A percentile compares a stretch with the other conserved stretches of the same genome.
phyloP scores from a whole-genome alignment of 208 protist genomes.

The Wallacemonas collosoma region DNA sequence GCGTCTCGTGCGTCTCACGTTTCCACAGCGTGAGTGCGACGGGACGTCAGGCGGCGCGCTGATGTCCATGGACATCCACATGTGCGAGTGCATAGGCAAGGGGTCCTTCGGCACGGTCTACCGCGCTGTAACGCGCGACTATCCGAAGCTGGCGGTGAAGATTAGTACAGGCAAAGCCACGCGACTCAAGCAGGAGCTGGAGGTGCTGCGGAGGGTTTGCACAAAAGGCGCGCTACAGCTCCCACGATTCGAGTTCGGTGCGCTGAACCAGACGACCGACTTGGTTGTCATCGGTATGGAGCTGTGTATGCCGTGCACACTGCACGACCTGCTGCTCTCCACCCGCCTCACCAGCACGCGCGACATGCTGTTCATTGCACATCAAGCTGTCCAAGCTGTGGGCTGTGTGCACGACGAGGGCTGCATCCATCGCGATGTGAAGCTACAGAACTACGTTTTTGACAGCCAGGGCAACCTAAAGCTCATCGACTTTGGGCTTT shows the following conservation, averaged over 20 bases:
- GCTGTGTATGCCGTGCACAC: constrained; percentile 83
- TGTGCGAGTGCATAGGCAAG: constrained; percentile 83
- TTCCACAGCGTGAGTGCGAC: constrained; percentile 46
- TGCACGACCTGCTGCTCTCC: constrained; percentile 85
- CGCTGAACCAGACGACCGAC: constrained; percentile 74
- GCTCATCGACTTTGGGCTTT: constrained; percentile 92
- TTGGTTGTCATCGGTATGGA: constrained; percentile 90
- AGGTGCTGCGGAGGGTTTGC: constrained; percentile 82
- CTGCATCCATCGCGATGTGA: constrained; percentile 92
- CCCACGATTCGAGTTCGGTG: constrained; percentile 89
- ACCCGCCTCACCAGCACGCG: constrained; percentile 80
- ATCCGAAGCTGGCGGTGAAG: constrained; percentile 80
- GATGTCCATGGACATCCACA: constrained; percentile 45
- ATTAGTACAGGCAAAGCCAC: constrained; percentile 81
- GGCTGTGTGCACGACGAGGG: constrained; percentile 88
- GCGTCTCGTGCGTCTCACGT: constrained; percentile 62
- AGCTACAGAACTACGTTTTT: constrained; percentile 93
- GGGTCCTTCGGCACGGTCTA: constrained; percentile 91
- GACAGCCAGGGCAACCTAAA: constrained; percentile 87
- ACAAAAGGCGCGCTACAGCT: constrained; percentile 83
- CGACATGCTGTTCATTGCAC: constrained; percentile 90
- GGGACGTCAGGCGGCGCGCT: constrained; percentile 24
- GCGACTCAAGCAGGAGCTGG: constrained; percentile 78
- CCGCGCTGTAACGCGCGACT: constrained; percentile 65
- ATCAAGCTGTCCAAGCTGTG: constrained; percentile 88